Percentiles rank a stretch among this genome's conserved stretches.
Conservation (phyloP, 2,329 filamentous ascomycete genomes). For the Kalmusia sp. region DNA sequence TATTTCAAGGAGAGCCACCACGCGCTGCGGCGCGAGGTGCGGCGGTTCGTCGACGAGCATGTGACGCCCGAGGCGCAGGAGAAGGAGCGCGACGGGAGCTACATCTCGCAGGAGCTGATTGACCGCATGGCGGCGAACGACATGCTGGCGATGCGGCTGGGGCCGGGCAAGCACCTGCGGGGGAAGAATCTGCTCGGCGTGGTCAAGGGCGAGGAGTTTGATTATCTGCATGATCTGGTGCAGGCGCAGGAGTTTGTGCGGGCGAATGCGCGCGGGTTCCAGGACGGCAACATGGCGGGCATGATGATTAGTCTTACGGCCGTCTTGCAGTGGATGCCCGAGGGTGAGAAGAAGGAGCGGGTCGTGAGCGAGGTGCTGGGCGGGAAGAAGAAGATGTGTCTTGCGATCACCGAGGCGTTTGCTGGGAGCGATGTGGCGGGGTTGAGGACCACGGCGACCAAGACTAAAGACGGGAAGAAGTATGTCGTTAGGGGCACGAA, state of each 20-base stretch:
- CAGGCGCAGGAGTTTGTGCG: conserved; percentile 75
- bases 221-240: conserved; percentile 86
- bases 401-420: conserved; percentile 89
- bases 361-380: conserved; percentile 76
- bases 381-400: conserved; percentile 85
- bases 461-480: conserved; percentile 48
- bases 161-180: conserved; percentile 82
- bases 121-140: conserved; percentile 78
- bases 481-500: conserved; percentile 75
- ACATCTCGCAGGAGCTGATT: conserved; percentile 74
- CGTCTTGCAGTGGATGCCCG: conserved; percentile 77
- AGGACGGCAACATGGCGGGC: conserved; percentile 86
- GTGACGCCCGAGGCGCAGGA: conserved; percentile 77
- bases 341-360: conserved; percentile 69
- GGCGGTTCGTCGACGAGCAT: conserved; percentile 75
- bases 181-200: conserved; percentile 73
- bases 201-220: conserved; percentile 78
- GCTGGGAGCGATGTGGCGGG: conserved; percentile 84
- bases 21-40: conserved; percentile 70
- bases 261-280: conserved; percentile 77
- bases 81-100: conserved; percentile 75
- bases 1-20: conserved; percentile 82
- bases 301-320: conserved; percentile 85
- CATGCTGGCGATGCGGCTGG: conserved; percentile 81
- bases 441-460: conserved; percentile 73